phyloP scores from a whole-genome alignment of 768 basidiomycete genomes.

The Russula sp. region DNA sequence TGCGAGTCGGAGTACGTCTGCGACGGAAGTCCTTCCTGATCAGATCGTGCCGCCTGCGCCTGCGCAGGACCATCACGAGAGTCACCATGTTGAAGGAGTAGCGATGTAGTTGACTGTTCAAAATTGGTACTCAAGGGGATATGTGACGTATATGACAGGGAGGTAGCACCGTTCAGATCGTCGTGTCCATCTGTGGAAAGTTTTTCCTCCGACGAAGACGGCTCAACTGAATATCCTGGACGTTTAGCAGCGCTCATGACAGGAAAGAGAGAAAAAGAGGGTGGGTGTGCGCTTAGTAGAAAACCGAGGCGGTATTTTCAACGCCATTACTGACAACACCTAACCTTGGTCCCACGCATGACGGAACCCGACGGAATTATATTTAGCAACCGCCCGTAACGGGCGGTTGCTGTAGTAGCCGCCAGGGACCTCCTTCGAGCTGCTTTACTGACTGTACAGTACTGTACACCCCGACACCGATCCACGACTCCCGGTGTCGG shows the following conservation, averaged over 20 bases:
- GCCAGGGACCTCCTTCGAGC: no score
- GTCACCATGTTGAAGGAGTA: background rate
- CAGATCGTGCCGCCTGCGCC: background rate
- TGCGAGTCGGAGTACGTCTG: background rate
- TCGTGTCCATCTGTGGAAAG: slow-evolving; percentile 2
- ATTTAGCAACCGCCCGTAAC: background rate
- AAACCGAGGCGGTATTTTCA: background rate
- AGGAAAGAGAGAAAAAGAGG: background rate
- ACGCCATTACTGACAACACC: no score
- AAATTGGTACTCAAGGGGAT: slow-evolving; percentile 7
- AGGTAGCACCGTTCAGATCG: slow-evolving; percentile 8
- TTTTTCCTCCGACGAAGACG: background rate
- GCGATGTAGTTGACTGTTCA: slow-evolving; percentile 6
- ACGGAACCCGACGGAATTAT: no score
- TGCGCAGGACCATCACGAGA: background rate
- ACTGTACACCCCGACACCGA: background rate
- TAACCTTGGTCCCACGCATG: no score
- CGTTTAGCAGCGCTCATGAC: slow-evolving; percentile 11
- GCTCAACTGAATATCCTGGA: background rate
- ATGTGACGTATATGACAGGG: slow-evolving; percentile 14
- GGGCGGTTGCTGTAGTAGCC: background rate
- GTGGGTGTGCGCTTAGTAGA: background rate
- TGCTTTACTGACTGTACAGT: background rate
- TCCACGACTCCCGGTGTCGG: background rate
- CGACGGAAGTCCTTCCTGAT: background rate